phyloP scores from a whole-genome alignment of 768 basidiomycete species.

The Serendipita indica region DNA sequence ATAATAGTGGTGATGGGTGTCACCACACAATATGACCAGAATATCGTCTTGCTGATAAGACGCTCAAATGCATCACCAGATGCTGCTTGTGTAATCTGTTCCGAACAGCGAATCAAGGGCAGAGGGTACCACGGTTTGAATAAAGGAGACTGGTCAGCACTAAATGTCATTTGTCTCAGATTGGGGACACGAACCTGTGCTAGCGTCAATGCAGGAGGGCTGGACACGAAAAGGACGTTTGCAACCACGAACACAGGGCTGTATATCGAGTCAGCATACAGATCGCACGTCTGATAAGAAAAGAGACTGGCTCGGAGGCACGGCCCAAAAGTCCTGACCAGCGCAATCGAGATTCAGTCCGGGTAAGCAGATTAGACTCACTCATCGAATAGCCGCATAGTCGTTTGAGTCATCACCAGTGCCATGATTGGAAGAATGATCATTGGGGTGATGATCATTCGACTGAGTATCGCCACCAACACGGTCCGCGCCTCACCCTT shows the following conservation, averaged over 20 bases:
- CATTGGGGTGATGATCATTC: conserved; percentile 79
- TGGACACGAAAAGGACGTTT: conserved; percentile 64
- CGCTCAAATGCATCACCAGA: conserved; percentile 83
- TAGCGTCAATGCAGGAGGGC: conserved; percentile 66
- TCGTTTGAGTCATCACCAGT: conserved; percentile 40
- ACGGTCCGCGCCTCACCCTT: conserved; percentile 70
- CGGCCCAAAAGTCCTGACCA: conserved; percentile 1
- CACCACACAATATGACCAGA: conserved; percentile 80
- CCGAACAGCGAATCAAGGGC: background rate
- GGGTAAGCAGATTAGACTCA: conserved; percentile 27
- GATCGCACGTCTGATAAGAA: conserved; percentile 9
- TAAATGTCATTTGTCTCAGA: conserved; percentile 24
- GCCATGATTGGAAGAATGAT: conserved; percentile 65
- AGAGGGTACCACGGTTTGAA: background rate
- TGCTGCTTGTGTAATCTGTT: conserved; percentile 69
- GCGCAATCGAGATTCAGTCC: background rate
- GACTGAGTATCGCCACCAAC: conserved; percentile 59
- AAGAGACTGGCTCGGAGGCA: conserved; percentile 9
- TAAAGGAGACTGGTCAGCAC: background rate
- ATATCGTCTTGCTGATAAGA: conserved; percentile 79
- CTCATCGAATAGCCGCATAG: conserved; percentile 59
- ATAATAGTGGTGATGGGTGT: conserved; percentile 73
- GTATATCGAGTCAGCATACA: background rate
- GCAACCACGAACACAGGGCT: conserved; percentile 82
- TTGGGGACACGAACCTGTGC: conserved; percentile 33